Base-by-base conservation (phyloP, 345 rosid genomes). In the Conringia planisiliqua region DNA sequence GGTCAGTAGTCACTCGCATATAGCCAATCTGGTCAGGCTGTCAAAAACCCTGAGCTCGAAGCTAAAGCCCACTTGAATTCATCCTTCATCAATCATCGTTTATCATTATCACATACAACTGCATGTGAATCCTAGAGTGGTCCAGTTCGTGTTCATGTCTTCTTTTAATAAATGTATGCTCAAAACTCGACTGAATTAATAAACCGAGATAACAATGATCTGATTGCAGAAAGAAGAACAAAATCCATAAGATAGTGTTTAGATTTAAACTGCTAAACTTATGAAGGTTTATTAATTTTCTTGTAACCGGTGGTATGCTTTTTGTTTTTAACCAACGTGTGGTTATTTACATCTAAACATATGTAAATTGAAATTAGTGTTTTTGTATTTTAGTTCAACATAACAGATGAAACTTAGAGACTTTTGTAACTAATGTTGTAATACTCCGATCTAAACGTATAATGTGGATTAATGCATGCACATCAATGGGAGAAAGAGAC, bases 1-100 rank as follows among this genome's bases (percentile, higher is more conserved):
- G 66, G 56, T 43, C 74, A 33, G 17, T 71, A 36, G 60, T 71
- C 68, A 48, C 66, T 66, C 78, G 48, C 59, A 66, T 57, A 57
- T 66, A 57, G 66, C 72, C 58, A 32, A 74, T 74, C 59, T 56
- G 51, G 58, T 74, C 66, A 66, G 71, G 60, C 60, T 74, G 78
- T 74, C 66, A 56, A 66, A 66, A 54, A 1, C 71, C 56, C 64
- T 54, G 44, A 55, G 40, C 57, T 63, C 70, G 62, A 72, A 62
- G 7, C 68, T 38, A 72, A 59, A 46, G 68, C 61, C 62, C 70
- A 72, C 76, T 52, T 62, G 76, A 40, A 10, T 38, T 51, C 62
- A 35, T 47, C 52, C 33, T 51, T 27, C 43, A 27, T 24, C 58
- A 60, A 36, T 71, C 40, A 39, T 52, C 70, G 33, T 30, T 50